These are phyloP conservation scores for Amoebophrya sp. DNA, from an alignment of 169 alveolate genomes.

Conservation along the genomic window DNA sequence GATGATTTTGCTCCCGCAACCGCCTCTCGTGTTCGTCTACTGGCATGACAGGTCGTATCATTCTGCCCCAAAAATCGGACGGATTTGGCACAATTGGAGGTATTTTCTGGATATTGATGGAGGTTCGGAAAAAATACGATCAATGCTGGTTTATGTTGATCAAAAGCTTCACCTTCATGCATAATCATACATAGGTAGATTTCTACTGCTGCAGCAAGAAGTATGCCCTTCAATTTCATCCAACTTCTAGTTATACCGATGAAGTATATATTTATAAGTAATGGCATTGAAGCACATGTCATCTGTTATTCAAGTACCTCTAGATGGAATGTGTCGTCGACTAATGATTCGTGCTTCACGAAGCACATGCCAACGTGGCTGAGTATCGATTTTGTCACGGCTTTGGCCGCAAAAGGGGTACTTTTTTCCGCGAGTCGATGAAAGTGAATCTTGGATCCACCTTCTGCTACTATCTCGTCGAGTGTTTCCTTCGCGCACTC, in stretches of 20 bases:
- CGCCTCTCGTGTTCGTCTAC: neutral
- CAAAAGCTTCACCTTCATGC: too few species aligned
- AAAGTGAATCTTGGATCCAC: neutral
- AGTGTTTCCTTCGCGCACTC: neutral
- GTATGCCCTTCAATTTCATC: too few species aligned
- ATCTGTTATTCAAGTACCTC: too few species aligned
- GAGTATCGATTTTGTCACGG: neutral
- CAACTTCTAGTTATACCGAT: too few species aligned
- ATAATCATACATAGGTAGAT: too few species aligned
- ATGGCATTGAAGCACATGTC: too few species aligned
- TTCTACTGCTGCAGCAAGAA: too few species aligned
- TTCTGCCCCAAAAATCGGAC: neutral
- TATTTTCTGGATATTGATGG: too few species aligned
- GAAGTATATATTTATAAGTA: too few species aligned
- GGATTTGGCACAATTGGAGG: neutral
- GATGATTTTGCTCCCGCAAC: neutral
- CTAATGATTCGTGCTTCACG: neutral
- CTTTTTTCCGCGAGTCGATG: constrained; percentile 1
- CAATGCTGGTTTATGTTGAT: too few species aligned
- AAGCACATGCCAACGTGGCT: neutral
- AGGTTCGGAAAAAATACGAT: too few species aligned
- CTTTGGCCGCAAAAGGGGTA: neutral
- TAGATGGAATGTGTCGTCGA: neutral
- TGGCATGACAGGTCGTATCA: neutral
- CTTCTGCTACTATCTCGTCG: neutral